Conservation (phyloP, 2,329 filamentous ascomycete genomes). For the Fusarium odoratissimum region DNA sequence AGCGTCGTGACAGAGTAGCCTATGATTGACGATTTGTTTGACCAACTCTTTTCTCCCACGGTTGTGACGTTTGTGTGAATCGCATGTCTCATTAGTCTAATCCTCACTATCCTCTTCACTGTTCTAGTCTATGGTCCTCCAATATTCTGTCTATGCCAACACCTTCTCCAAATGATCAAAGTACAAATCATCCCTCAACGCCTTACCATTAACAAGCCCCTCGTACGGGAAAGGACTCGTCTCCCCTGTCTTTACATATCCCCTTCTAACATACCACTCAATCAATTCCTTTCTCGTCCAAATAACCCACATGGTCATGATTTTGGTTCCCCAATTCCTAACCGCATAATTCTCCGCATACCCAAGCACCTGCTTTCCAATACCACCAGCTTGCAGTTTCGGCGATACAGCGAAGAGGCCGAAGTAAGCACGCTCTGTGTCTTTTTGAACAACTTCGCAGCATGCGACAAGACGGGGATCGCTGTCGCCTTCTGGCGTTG, state of each 20-base stretch:
- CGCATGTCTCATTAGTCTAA: background rate
- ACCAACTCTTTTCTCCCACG: background rate
- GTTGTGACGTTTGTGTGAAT: background rate
- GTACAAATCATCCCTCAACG: constrained; percentile 57
- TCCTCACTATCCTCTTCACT: background rate
- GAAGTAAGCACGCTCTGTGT: constrained; percentile 53
- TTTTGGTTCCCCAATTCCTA: constrained; percentile 46
- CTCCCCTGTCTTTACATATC: constrained; percentile 55
- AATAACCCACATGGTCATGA: constrained; percentile 60
- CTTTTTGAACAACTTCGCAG: constrained; percentile 55
- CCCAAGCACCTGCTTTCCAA: constrained; percentile 56
- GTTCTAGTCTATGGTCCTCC: background rate
- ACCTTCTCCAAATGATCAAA: constrained; percentile 57
- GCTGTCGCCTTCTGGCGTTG: constrained; percentile 36
- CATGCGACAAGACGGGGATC: constrained; percentile 52
- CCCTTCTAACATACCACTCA: constrained; percentile 58
- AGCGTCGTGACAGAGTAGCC: constrained; percentile 25
- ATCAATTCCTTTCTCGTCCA: constrained; percentile 58
- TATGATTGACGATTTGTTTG: constrained; percentile 32
- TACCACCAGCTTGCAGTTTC: constrained; percentile 54
- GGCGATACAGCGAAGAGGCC: constrained; percentile 62
- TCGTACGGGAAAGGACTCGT: constrained; percentile 57
- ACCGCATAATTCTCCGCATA: constrained; percentile 55
- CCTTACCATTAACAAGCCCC: constrained; percentile 50
- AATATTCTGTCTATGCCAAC: constrained; percentile 24